Percentiles rank a stretch among this genome's conserved stretches.
phyloP scores from a whole-genome alignment of 805 yeast genomes.

The Millerozyma miso region DNA sequence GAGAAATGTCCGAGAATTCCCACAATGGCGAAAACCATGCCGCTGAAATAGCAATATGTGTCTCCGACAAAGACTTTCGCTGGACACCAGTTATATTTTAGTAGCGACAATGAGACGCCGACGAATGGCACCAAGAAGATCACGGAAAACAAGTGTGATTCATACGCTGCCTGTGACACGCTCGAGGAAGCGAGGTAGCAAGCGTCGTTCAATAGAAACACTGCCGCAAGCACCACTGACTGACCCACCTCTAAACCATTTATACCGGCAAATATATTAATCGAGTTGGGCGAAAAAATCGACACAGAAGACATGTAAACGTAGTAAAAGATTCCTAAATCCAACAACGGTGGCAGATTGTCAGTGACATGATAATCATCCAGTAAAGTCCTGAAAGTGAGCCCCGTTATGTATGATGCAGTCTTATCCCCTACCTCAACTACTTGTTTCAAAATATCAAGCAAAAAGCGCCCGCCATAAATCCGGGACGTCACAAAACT shows the following conservation, averaged over 20 bases:
- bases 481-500: conserved; percentile 45
- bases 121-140: conserved; percentile 79
- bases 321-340: conserved; percentile 78
- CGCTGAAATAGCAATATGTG: conserved; percentile 95
- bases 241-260: conserved; percentile 98
- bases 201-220: conserved; percentile 72
- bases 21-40: conserved; percentile 97
- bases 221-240: conserved; percentile 68
- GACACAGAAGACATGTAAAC: conserved; percentile 86
- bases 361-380: conserved; percentile 35
- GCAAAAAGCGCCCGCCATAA: conserved; percentile 21
- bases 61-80: conserved; percentile 95
- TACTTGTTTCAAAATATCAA: conserved; percentile 17
- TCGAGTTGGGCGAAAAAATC: conserved; percentile 93
- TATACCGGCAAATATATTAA: conserved; percentile 92
- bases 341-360: conserved; percentile 47
- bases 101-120: conserved; percentile 75
- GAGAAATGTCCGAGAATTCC: conserved; percentile 96
- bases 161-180: conserved; percentile 53
- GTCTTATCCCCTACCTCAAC: conserved; percentile 27
- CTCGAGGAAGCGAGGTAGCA: conserved; percentile 52
- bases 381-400: conserved; percentile 34
- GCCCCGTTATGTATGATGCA: conserved; percentile 31
- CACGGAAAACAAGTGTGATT: conserved; percentile 78
- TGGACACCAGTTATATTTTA: conserved; percentile 84